phyloP scores from a whole-genome alignment of 176 grass and related monocot genomes.

The Rhipidocladum racemiflorum region DNA sequence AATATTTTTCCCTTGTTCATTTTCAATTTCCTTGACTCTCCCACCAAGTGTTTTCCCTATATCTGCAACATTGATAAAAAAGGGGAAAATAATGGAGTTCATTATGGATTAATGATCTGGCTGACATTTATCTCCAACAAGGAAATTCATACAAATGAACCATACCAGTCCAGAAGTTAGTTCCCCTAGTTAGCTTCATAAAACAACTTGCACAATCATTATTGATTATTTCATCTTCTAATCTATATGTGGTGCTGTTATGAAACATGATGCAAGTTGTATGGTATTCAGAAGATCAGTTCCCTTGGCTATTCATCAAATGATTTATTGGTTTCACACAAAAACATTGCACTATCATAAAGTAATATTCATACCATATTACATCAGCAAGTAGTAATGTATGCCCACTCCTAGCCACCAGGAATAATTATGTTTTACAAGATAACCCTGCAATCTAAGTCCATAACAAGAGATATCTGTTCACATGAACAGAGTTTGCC shows the following conservation, averaged over 20 bases:
- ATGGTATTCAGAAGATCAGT: background rate
- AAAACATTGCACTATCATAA: too few species aligned
- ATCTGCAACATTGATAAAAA: background rate
- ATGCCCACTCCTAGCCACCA: too few species aligned
- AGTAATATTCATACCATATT: too few species aligned
- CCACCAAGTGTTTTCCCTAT: background rate
- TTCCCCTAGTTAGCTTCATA: background rate
- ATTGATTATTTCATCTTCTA: background rate
- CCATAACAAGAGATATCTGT: too few species aligned
- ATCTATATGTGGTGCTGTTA: background rate
- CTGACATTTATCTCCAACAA: background rate
- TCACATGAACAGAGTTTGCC: too few species aligned
- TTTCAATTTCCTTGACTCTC: background rate
- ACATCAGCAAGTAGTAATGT: too few species aligned
- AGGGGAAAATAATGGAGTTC: background rate
- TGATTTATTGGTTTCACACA: too few species aligned
- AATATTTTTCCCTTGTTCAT: constrained; percentile 96
- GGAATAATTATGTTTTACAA: too few species aligned
- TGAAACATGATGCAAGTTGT: background rate
- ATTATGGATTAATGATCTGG: background rate
- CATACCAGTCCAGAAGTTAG: background rate
- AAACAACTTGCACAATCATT: background rate
- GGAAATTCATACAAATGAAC: background rate
- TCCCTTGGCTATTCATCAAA: background rate
- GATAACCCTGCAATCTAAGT: too few species aligned